These are phyloP conservation scores for Wickerhamiella azyma DNA, from an alignment of 805 yeast species.

Conservation along the genomic window DNA sequence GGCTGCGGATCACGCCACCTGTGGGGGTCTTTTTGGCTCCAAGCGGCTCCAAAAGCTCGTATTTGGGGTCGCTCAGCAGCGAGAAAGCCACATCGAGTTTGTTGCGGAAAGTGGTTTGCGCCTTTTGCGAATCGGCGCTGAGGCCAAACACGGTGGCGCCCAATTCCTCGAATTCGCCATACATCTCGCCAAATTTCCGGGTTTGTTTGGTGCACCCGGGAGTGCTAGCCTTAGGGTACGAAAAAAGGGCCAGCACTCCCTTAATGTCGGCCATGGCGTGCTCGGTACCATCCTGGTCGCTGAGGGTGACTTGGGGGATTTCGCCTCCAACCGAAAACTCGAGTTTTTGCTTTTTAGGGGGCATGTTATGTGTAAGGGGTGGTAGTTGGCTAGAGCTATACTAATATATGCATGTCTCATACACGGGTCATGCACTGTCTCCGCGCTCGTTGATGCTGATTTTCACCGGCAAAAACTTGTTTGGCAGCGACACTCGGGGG, in stretches of 20 bases:
- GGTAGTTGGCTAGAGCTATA: neutral
- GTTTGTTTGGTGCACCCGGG: constrained; percentile 97
- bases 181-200: constrained; percentile 67
- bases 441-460: constrained; percentile 13
- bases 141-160: constrained; percentile 58
- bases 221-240: constrained; percentile 86
- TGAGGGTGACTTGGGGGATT: constrained; percentile 49
- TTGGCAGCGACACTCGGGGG: constrained; percentile 77
- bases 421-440: neutral
- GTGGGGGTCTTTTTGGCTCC: constrained; percentile 74
- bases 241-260: constrained; percentile 37
- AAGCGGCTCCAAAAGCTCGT: constrained; percentile 50
- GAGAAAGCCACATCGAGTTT: constrained; percentile 65
- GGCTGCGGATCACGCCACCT: constrained; percentile 68
- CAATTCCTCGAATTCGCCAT: constrained; percentile 37
- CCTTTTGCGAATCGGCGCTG: constrained; percentile 65
- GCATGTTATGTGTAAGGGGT: neutral
- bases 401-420: neutral
- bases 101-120: constrained; percentile 62
- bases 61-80: constrained; percentile 62
- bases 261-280: constrained; percentile 34
- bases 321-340: constrained; percentile 37
- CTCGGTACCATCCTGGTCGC: constrained; percentile 57
- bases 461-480: constrained; percentile 36
- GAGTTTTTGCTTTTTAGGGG: neutral